Base-by-base conservation (phyloP, 192 early-diverging fungal species). In the Martensiomyces pterosporus region DNA sequence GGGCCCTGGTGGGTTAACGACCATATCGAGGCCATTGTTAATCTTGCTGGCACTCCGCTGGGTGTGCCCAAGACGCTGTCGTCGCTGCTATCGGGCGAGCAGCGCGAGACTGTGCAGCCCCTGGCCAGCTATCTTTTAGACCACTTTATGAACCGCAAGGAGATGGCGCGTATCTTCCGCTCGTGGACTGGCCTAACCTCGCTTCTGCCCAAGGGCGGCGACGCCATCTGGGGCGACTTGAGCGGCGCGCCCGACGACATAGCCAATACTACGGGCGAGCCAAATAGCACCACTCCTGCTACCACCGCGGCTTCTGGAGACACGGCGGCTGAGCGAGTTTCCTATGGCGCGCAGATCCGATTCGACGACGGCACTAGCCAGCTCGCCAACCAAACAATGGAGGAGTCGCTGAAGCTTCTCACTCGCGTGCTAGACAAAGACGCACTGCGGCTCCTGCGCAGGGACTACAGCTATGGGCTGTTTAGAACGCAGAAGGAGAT, bases 11-110 rank as follows among this genome's bases (percentile, higher is more conserved):
- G 93, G 93, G 76, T 80, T 10, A 84, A 87, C 17, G 64, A 82
- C 19, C 83, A 94, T 36, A 77, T 96, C 35, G 80, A 87, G 49
- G 66, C 81, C 1, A 81, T 92, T 60, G 81, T 93, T 24, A 90
- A 91, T 49, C 84, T 96, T 55, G 90, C 84, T 2, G 93, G 90
- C 4, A 83, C 92, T 1, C 78, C 92, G 66, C 59, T 93, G 24
- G 93, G 93, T 6, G 84, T 90, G 4, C 86, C 92, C 16, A 94
- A 94, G 55, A 86, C 86, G 6, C 50, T 88, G 34, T 79, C 89
- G 1, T 81, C 83, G 24, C 62, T 88, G 47, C 65, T 88, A 2
- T 86, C 85, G 39, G 83, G 82, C 14, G 93, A 96, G 65, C 88
- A 85, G 47, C 75, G 86, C 19, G 92, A 96, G 51, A 93, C 92